phyloP scores from a whole-genome alignment of 1,284 basidiomycete genomes.

The Cutaneotrichosporon spelunceum region DNA sequence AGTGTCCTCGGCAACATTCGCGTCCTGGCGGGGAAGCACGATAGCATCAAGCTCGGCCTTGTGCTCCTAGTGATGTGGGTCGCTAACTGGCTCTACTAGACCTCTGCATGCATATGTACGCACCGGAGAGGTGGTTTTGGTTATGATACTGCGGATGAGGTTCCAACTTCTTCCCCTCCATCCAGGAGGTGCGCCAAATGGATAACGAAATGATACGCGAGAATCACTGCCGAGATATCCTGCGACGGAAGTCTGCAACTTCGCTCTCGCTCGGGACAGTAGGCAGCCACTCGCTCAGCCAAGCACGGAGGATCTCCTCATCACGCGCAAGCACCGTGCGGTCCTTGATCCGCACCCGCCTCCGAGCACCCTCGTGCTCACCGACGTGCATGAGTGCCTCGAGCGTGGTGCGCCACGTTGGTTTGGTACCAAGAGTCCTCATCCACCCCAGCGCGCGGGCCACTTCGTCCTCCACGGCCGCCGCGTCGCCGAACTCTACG shows the following conservation, averaged over 20 bases:
- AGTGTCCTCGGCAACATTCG: constrained; percentile 31
- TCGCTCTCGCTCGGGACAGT: constrained; percentile 56
- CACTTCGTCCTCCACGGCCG: neutral
- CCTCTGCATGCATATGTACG: too few species aligned
- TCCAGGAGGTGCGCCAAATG: too few species aligned
- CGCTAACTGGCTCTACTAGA: constrained; percentile 49
- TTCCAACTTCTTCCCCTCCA: too few species aligned
- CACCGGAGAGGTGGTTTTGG: too few species aligned
- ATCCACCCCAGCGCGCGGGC: constrained; percentile 71
- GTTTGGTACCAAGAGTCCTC: constrained; percentile 60
- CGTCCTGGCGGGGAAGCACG: constrained; percentile 39
- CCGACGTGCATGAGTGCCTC: constrained; percentile 66
- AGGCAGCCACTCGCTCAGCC: constrained; percentile 69
- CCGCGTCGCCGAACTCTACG: constrained; percentile 32
- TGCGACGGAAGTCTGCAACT: constrained; percentile 25
- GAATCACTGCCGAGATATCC: neutral
- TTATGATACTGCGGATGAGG: too few species aligned
- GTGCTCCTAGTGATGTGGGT: constrained; percentile 48
- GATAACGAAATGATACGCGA: too few species aligned
- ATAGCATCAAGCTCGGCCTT: constrained; percentile 45
- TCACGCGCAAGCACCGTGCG: constrained; percentile 42
- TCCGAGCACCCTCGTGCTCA: constrained; percentile 63
- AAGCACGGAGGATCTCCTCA: constrained; percentile 58
- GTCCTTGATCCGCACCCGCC: constrained; percentile 56
- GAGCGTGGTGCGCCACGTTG: constrained; percentile 60